Base-by-base conservation (phyloP, 306 rosid genomes). In the Sicyos edulis region DNA sequence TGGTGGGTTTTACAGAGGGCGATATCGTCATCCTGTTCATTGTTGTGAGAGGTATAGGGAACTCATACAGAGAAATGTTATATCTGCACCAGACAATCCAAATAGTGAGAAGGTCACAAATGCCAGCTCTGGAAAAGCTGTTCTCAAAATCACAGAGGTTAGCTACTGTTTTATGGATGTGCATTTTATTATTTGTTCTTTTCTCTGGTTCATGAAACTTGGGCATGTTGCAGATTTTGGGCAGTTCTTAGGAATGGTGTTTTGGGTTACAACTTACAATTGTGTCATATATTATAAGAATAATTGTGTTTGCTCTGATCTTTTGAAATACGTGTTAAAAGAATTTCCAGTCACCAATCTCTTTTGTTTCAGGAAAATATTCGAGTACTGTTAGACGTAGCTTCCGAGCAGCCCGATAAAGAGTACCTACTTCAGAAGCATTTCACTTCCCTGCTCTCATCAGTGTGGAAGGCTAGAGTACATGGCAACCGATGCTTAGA, bases 41-140 rank as follows among this genome's bases (percentile, higher is more conserved):
- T 93, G 97, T 72, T 90, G 99, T 77, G 99, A 93, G 86, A 88
- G 99, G 76, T 93, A 82, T 74, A 82, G 99, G 76, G 99, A 93
- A 75, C 89, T 93, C 61, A 78, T 93, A 76, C 97, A 93, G 75
- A 88, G 78, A 70, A 84, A 88, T 81, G 83, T 93, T 54, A 76
- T 91, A 78, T 82, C 85, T 54, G 73, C 85, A 0, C 71, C 88
- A 14, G 96, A 93, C 74, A 82, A 83, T 80, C 80, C 88, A 61
- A 91, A 85, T 80, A 76, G 76, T 72, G 99, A 93, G 71, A 93
- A 91, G 80, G 76, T 62, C 80, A 82, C 77, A 85, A 86, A 70
- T 80, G 17, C 85, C 40, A 84, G 95, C 56, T 93, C 96, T 66
- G 99, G 97, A 77, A 93, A 93, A 88, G 91, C 92, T 82, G 95